These are phyloP conservation scores for Mycena latifolia DNA, from an alignment of 768 basidiomycete species.

Conservation along the genomic window DNA sequence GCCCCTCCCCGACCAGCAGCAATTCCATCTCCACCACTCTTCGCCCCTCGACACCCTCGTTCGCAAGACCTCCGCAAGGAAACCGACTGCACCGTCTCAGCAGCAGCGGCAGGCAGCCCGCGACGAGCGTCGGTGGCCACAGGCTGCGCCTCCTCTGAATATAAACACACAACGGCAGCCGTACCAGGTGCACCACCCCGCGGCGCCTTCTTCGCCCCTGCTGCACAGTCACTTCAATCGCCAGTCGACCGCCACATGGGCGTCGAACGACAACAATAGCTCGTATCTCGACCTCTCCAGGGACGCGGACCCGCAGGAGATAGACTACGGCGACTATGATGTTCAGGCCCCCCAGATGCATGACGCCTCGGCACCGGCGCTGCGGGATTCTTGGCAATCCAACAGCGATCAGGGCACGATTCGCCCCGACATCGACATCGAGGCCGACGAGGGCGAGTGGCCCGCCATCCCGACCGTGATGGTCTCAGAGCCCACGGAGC, in stretches of 20 bases:
- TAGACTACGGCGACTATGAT: slow-evolving; percentile 51
- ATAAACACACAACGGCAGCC: slow-evolving; percentile 27
- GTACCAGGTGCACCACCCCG: slow-evolving; percentile 32
- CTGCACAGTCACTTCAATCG: slow-evolving; percentile 62
- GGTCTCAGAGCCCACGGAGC: slow-evolving; percentile 60
- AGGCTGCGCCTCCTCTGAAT: slow-evolving; percentile 42
- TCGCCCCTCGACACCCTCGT: slow-evolving; percentile 65
- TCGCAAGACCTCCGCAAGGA: slow-evolving; percentile 56
- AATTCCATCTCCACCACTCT: slow-evolving; percentile 43
- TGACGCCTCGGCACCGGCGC: slow-evolving; percentile 41
- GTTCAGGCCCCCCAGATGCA: slow-evolving; percentile 58
- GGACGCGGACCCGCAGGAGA: slow-evolving; percentile 40
- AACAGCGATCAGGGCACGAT: slow-evolving; percentile 26
- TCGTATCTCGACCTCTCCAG: slow-evolving; percentile 48
- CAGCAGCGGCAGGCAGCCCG: slow-evolving; percentile 17
- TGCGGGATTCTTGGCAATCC: slow-evolving; percentile 59
- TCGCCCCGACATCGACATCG: slow-evolving; percentile 22
- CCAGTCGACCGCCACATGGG: slow-evolving; percentile 53
- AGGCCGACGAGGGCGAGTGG: slow-evolving; percentile 21
- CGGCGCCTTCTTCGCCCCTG: slow-evolving; percentile 52
- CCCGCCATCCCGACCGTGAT: slow-evolving; percentile 65
- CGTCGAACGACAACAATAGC: slow-evolving; percentile 46
- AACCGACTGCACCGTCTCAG: slow-evolving; percentile 8
- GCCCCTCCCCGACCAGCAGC: slow-evolving; percentile 23
- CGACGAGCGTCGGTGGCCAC: slow-evolving; percentile 44